Conservation (phyloP, 768 basidiomycete genomes). For the Hebeloma cylindrosporum region DNA sequence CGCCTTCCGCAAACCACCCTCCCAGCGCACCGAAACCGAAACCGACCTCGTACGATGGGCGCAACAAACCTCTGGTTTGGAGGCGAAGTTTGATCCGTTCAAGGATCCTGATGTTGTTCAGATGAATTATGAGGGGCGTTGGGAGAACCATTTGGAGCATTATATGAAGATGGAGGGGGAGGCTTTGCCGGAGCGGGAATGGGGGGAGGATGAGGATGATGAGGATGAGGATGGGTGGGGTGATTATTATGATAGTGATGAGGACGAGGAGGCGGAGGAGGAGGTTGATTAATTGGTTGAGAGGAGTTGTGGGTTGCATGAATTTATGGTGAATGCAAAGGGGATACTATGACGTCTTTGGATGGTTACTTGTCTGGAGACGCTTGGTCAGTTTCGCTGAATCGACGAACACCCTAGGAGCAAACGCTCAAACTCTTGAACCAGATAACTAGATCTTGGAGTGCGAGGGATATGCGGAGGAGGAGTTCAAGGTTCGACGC, state of each 20-base stretch:
- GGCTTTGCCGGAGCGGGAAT: too few species aligned
- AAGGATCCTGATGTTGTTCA: slow-evolving; percentile 9
- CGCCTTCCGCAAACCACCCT: slow-evolving; percentile 3
- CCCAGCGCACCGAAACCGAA: slow-evolving; percentile 1
- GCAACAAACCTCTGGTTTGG: neutral
- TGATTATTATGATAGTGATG: slow-evolving; percentile 67
- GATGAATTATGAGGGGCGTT: slow-evolving; percentile 12
- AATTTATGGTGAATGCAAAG: too few species aligned
- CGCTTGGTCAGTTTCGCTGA: too few species aligned
- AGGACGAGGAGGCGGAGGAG: slow-evolving; percentile 76
- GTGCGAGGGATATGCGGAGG: too few species aligned
- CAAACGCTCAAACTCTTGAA: too few species aligned
- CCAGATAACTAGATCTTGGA: too few species aligned
- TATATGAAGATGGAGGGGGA: too few species aligned
- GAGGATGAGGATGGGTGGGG: slow-evolving; percentile 31
- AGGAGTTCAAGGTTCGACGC: slow-evolving; percentile 66
- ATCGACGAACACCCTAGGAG: too few species aligned
- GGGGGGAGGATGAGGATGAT: slow-evolving; percentile 25
- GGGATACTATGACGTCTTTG: too few species aligned
- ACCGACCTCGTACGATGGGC: slow-evolving; percentile 3
- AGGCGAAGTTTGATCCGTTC: slow-evolving; percentile 6
- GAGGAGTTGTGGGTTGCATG: too few species aligned
- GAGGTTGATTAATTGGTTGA: too few species aligned
- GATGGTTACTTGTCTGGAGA: too few species aligned
- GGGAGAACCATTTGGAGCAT: slow-evolving; percentile 8